Evolutionary conservation across 352 stramenopile genomes (phyloP).

Genomic region (Phytophthora pluvialis): DNA sequence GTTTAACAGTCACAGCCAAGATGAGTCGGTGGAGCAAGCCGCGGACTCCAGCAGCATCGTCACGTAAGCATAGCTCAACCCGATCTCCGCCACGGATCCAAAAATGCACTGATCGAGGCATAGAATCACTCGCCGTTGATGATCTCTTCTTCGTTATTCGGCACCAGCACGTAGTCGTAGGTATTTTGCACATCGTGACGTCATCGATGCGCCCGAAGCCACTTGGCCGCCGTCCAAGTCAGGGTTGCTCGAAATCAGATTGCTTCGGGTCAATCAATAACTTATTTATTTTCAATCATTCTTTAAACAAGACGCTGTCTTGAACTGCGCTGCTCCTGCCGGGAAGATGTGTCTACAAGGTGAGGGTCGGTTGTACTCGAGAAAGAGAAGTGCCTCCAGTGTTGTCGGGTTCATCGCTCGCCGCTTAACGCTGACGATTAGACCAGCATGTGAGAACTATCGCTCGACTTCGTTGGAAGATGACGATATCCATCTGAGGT

Average conservation of each 20-base stretch:
- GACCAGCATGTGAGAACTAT: neutral
- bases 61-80: constrained; percentile 31
- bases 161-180: constrained; percentile 37
- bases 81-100: neutral
- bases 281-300: no score
- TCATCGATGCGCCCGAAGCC: neutral
- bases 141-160: constrained; percentile 16
- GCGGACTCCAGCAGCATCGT: constrained; percentile 21
- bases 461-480: constrained; percentile 14
- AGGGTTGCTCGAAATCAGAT: no score
- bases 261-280: no score
- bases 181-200: constrained; percentile 22
- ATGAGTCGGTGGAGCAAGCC: neutral
- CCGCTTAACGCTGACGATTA: neutral
- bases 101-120: constrained; percentile 29
- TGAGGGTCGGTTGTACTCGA: no score
- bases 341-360: no score
- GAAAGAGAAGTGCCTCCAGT: neutral
- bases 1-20: neutral
- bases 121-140: constrained; percentile 20
- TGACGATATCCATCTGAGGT: constrained; percentile 3
- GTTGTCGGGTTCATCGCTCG: constrained; percentile 1
- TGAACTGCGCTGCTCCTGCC: no score
- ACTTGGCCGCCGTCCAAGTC: neutral
- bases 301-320: no score